Conservation (phyloP, 495 filamentous ascomycete genomes). For the Talaromyces nanjingensis region DNA sequence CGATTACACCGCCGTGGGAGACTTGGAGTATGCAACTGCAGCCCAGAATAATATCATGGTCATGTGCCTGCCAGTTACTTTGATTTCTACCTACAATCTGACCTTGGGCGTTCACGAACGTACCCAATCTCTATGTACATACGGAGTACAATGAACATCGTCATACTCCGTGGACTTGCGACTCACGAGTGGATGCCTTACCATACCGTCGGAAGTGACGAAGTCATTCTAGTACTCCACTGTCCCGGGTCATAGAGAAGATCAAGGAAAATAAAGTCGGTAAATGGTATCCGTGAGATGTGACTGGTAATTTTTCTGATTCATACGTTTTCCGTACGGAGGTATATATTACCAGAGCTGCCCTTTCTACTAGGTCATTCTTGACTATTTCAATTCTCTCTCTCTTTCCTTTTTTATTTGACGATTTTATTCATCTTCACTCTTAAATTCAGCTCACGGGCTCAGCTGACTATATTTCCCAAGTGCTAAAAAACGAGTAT, state of each 20-base stretch:
- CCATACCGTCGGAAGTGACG: not conserved
- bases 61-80: not conserved
- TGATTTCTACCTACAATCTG: not conserved
- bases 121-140: not conserved
- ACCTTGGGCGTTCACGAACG: not conserved
- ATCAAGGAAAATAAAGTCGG: not conserved
- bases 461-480: not conserved
- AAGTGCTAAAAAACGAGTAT: not conserved
- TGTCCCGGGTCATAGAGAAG: not conserved
- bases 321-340: not conserved
- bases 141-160: not conserved
- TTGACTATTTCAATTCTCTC: too few species aligned
- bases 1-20: too few species aligned
- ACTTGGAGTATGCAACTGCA: not conserved
- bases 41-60: not conserved
- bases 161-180: not conserved
- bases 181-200: not conserved
- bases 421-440: not conserved
- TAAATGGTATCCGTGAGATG: not conserved
- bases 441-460: not conserved
- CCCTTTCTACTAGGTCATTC: not conserved
- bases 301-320: not conserved
- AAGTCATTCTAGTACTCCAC: not conserved
- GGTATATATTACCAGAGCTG: not conserved
- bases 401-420: not conserved